Evolutionary conservation across 495 filamentous ascomycete genomes (phyloP).

Genomic region (Collariella sp.): DNA sequence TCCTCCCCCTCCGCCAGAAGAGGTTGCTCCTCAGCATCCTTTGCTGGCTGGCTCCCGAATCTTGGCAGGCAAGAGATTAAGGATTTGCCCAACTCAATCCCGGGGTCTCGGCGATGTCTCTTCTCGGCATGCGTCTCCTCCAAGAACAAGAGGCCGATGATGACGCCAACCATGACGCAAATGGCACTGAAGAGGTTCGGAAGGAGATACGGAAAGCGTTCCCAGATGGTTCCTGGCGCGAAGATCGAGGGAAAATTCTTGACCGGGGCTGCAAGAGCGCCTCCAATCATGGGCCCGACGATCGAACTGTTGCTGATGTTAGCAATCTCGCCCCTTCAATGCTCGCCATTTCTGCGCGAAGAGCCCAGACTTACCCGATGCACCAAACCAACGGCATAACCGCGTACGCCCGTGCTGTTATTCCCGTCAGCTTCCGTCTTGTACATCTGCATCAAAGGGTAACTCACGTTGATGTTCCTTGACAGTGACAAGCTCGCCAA

Average conservation of each 20-base stretch:
- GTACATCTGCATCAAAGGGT: background rate
- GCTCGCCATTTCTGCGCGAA: background rate
- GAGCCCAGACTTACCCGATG: slow-evolving; percentile 54
- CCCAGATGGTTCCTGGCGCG: slow-evolving; percentile 63
- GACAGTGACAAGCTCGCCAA: slow-evolving; percentile 82
- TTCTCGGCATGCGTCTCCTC: slow-evolving; percentile 90
- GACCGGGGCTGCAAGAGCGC: slow-evolving; percentile 79
- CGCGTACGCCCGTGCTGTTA: slow-evolving; percentile 72
- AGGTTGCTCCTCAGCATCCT: slow-evolving; percentile 43
- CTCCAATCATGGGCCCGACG: slow-evolving; percentile 83
- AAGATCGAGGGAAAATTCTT: slow-evolving; percentile 73
- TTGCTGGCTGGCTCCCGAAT: slow-evolving; percentile 3
- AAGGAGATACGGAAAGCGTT: slow-evolving; percentile 80
- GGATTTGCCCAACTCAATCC: slow-evolving; percentile 68
- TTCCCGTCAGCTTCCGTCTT: slow-evolving; percentile 21
- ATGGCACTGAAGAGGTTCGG: slow-evolving; percentile 85
- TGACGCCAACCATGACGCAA: slow-evolving; percentile 67
- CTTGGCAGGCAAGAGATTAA: slow-evolving; percentile 46
- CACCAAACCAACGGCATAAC: slow-evolving; percentile 99
- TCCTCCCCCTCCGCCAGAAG: slow-evolving; percentile 47
- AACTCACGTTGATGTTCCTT: slow-evolving; percentile 81
- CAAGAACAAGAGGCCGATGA: slow-evolving; percentile 79
- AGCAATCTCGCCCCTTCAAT: background rate
- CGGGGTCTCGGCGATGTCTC: slow-evolving; percentile 65
- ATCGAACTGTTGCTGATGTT: slow-evolving; percentile 46